These are phyloP conservation scores for Debaryomyces castellii DNA, from an alignment of 805 yeast genomes.

Conservation along the genomic window DNA sequence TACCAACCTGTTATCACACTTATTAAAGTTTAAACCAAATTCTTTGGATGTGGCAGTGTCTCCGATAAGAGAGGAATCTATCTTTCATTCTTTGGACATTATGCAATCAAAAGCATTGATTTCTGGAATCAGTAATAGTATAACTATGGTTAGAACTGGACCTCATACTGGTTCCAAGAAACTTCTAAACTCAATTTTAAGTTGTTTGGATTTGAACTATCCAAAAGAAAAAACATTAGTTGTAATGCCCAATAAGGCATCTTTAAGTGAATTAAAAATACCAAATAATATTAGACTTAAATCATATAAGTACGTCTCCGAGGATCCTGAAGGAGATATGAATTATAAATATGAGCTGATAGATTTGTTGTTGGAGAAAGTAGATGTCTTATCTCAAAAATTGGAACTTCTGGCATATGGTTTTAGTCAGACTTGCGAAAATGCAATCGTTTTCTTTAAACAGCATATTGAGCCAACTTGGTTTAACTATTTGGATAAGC, in stretches of 20 bases:
- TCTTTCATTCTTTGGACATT: background rate
- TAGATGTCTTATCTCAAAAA: slow-evolving; percentile 3
- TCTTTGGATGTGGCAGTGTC: background rate
- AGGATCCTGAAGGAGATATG: background rate
- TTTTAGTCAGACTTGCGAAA: slow-evolving; percentile 12
- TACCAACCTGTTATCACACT: background rate
- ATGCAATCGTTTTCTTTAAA: slow-evolving; percentile 18
- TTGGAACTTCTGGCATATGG: slow-evolving; percentile 14
- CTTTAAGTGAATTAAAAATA: slow-evolving; percentile 1
- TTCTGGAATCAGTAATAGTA: slow-evolving; percentile 3
- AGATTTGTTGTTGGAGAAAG: slow-evolving; percentile 2
- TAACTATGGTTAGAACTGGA: slow-evolving; percentile 10
- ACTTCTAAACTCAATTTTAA: slow-evolving; percentile 4
- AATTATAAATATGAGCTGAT: background rate
- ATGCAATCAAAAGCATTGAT: slow-evolving; percentile 5
- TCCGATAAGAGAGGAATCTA: background rate
- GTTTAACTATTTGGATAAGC: slow-evolving; percentile 8
- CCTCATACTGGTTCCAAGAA: slow-evolving; percentile 8
- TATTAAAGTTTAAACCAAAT: background rate
- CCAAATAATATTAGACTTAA: background rate
- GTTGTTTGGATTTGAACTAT: slow-evolving; percentile 6
- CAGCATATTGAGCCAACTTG: slow-evolving; percentile 16
- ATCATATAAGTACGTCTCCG: background rate
- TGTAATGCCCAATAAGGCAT: slow-evolving; percentile 10
- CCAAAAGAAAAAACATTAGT: slow-evolving; percentile 14